A percentile compares a stretch with the other conserved stretches of the same genome.
Conservation (phyloP, 805 yeast genomes). For the Myxozyma melibiosi region DNA sequence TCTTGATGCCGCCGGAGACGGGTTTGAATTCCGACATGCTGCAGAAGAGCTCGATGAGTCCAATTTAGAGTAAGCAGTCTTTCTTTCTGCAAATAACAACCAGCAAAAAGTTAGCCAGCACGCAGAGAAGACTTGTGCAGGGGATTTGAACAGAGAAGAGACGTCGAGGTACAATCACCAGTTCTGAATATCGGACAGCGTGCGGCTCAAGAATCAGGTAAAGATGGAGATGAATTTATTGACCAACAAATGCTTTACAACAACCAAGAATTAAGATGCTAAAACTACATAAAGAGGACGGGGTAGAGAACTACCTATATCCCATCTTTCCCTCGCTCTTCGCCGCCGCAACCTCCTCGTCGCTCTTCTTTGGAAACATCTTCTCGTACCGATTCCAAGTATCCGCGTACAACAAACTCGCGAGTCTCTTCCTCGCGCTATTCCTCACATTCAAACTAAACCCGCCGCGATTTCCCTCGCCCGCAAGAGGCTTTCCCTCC, state of each 20-base stretch:
- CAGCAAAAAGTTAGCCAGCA: no score
- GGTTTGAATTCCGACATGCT: constrained; percentile 1
- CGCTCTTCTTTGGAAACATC: background rate
- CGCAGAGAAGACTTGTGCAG: no score
- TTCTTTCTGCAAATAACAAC: no score
- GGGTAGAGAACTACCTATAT: background rate
- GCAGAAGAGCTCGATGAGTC: no score
- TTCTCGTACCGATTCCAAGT: constrained; percentile 6
- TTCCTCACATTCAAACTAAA: constrained; percentile 10
- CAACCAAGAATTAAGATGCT: background rate
- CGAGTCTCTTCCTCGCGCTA: constrained; percentile 13
- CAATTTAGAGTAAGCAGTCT: no score
- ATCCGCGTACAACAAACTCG: background rate
- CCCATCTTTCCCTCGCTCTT: constrained; percentile 3
- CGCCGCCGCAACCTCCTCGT: background rate
- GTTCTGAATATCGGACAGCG: no score
- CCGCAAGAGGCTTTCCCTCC: background rate
- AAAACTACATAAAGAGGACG: background rate
- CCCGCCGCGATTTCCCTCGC: constrained; percentile 13
- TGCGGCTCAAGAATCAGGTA: no score
- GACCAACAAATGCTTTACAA: no score
- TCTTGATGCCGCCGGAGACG: constrained; percentile 28
- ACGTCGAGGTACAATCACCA: no score
- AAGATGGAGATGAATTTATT: no score
- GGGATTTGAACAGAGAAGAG: no score